Base-by-base conservation (phyloP, 129 eudicot genomes). In the Saposhnikovia divaricata region DNA sequence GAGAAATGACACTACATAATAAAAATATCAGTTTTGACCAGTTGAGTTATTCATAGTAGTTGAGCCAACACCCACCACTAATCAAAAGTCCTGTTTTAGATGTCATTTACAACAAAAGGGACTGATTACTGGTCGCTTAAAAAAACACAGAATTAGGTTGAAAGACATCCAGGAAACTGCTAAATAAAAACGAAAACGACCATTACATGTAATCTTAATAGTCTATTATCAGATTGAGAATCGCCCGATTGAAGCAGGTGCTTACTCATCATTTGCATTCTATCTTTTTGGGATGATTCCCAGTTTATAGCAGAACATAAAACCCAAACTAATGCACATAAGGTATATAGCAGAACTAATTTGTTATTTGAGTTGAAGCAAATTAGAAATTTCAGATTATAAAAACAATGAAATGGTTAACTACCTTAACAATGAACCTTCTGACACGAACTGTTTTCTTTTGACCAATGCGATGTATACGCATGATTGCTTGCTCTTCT, bases 401-500 rank as follows among this genome's bases (percentile, higher is more conserved):
- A 9, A 3, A 3, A n/a, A n/a, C 15, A 9, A 68, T 14, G 11
- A 34, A 66, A 51, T 47, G 16, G 25, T 38, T 10, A 23, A 78
- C 38, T 44, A 90, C 97, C 97, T 90, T 87, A 72, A 90, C 96
- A 70, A 90, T 93, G 83, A 93, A 93, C 81, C 98, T 89, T 83
- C 98, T 89, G 45, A 93, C 98, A 77, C 88, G 82, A 78, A 93
- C 98, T 0, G 98, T 93, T 72, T 89, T 82, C 70, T 93, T 90
- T 79, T 93, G 98, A 78, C 98, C 98, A 61, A 93, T 93, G 51
- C 98, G 93, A 53, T 93, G 98, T 73, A 90, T 90, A 78, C 98
- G 81, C 98, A 93, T 93, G 23, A 93, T 89, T 47, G 96, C 96
- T 81, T 93, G 98, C 85, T 93, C 98, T 83, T 93, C 98, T 12